Conservation (phyloP, 129 eudicot species). For the Pittosporum tobira region DNA sequence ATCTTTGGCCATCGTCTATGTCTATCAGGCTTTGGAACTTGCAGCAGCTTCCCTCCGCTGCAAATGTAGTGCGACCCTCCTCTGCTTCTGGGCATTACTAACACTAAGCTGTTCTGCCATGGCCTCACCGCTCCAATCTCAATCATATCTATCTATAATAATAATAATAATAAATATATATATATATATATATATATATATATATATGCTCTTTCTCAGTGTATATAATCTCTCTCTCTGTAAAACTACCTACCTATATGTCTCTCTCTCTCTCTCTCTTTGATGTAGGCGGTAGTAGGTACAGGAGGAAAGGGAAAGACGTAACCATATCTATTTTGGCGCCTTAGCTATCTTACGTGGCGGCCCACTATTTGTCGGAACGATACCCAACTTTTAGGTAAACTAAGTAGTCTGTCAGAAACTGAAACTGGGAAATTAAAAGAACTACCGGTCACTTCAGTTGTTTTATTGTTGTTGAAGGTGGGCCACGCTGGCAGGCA, state of each 20-base stretch:
- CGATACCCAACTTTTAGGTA: not conserved
- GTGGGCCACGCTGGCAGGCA: no score
- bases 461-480: no score
- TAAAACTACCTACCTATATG: no score
- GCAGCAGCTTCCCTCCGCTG: not conserved
- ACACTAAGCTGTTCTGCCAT: not conserved
- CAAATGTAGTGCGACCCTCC: not conserved
- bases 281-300: not conserved
- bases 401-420: not conserved
- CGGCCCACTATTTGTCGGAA: conserved; percentile 3
- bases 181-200: no score
- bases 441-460: no score
- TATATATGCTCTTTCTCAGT: no score
- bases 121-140: not conserved
- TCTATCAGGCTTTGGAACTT: no score
- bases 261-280: no score
- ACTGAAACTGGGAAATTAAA: no score
- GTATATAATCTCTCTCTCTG: no score
- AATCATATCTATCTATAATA: not conserved
- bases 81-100: not conserved
- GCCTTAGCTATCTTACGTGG: conserved; percentile 16
- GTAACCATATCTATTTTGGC: conserved; percentile 7
- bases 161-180: no score
- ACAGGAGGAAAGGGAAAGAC: not conserved
- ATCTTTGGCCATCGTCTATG: not conserved